These are phyloP conservation scores for Firmiana major DNA, from an alignment of 345 rosid species.

Conservation along the genomic window DNA sequence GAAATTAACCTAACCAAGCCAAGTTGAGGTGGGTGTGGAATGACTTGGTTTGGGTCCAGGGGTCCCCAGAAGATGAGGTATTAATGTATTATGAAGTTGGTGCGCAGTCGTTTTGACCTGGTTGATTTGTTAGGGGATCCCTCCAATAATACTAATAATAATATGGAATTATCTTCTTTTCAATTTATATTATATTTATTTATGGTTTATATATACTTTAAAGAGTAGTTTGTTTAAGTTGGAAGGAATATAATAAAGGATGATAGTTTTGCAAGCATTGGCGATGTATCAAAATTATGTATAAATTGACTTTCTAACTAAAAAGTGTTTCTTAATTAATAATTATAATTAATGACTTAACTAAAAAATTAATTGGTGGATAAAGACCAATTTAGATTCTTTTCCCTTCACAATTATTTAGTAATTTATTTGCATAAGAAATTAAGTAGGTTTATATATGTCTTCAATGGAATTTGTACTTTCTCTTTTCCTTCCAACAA, in stretches of 20 bases:
- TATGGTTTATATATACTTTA: neutral
- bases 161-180: too few species aligned
- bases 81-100: neutral
- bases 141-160: neutral
- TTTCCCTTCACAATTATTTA: neutral
- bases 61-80: neutral
- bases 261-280: neutral
- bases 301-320: neutral
- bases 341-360: neutral
- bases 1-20: neutral
- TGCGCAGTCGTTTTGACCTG: neutral
- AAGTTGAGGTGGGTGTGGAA: neutral
- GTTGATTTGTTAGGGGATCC: neutral
- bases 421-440: too few species aligned
- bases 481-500: too few species aligned
- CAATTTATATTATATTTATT: neutral
- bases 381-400: neutral
- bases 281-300: neutral
- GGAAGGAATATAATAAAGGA: neutral
- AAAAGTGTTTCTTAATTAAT: neutral
- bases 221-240: conserved; percentile 4
- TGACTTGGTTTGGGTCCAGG: neutral
- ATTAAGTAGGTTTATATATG: neutral
- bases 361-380: neutral
- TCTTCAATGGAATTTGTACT: neutral